Base-by-base conservation (phyloP, 352 stramenopile species). In the Phytophthora cactorum region DNA sequence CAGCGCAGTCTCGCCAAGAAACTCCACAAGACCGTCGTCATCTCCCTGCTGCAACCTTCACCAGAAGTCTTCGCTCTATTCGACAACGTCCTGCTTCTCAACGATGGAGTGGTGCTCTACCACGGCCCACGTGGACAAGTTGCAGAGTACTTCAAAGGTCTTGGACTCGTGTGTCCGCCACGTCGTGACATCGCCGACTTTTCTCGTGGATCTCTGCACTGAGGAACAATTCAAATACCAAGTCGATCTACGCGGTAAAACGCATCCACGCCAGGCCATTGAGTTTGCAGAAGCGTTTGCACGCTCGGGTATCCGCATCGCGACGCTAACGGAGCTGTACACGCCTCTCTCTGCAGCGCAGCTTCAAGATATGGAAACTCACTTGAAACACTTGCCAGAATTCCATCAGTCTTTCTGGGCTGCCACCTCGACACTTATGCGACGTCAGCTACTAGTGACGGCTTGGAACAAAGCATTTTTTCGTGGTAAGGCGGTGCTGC, bases 61-160 rank as follows among this genome's bases (percentile, higher is more conserved):
- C 94, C 94, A 0, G 93, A 98, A 76, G 91, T 95, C 1, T 96
- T 96, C 39, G 79, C 80, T 11, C 71, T 98, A 7, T 98, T 98
- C 73, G 69, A 77, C 63, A 59, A 73, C 32, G 58, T 77, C 5
- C 62, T 77, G 31, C 63, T 77, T 31, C 31, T 98, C 25, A 89
- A 90, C 71, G 76, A 93, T 6, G 64, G 64, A 2, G 51, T 59
- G 25, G 10, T 72, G 3, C 55, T 72, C 38, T 72, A 72, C 5
- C 64, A 72, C 41, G 64, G 64, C 10, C 57, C 64, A n/a, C 49
- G 64, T 10, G 11, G 17, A 14, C 32, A 73, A 32, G 63, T 63
- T 1, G 31, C 63, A 3, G 59, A 66, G 17, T 80, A 80, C 61
- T 84, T 84, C 31, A 43, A 67, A 51, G 47, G 15, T 15, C 57